These are phyloP conservation scores for Cymbidium sinense DNA, from an alignment of 106 monocot genomes.

Conservation along the genomic window DNA sequence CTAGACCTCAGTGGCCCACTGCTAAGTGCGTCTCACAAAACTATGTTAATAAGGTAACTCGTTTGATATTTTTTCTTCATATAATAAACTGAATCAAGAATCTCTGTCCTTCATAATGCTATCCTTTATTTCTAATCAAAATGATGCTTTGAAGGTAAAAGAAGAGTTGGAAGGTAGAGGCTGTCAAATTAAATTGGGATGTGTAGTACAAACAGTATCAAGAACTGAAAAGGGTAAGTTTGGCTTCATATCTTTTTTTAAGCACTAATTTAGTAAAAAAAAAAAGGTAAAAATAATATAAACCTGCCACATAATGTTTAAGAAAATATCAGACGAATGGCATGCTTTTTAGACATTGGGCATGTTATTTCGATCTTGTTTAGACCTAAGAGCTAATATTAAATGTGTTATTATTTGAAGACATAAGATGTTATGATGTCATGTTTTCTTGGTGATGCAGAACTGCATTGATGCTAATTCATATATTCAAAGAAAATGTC, in stretches of 20 bases:
- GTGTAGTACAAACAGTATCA: slow-evolving; percentile 51
- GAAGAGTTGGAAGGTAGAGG: slow-evolving; percentile 52
- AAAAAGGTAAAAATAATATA: too few relatives aligned
- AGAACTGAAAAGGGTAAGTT: slow-evolving; percentile 47
- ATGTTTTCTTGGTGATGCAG: too few relatives aligned
- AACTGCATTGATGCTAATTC: too few relatives aligned
- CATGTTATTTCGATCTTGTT: too few relatives aligned
- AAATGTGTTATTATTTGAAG: too few relatives aligned
- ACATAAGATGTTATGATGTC: too few relatives aligned
- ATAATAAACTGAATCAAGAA: neutral
- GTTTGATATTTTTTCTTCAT: neutral
- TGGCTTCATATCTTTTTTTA: neutral
- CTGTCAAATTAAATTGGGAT: slow-evolving; percentile 65
- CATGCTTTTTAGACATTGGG: too few relatives aligned
- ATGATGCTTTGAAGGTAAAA: slow-evolving; percentile 38
- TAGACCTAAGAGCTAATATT: too few relatives aligned
- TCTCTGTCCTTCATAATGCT: neutral
- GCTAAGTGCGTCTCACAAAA: slow-evolving; percentile 53
- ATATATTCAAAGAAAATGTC: too few relatives aligned
- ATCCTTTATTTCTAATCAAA: neutral
- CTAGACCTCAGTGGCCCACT: slow-evolving; percentile 78
- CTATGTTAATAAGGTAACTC: slow-evolving; percentile 60
- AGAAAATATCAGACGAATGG: too few relatives aligned
- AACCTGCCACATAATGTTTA: too few relatives aligned
- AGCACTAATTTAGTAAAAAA: too few relatives aligned